Base-by-base conservation (phyloP, 1,284 basidiomycete genomes). In the Pterulicium gracile region DNA sequence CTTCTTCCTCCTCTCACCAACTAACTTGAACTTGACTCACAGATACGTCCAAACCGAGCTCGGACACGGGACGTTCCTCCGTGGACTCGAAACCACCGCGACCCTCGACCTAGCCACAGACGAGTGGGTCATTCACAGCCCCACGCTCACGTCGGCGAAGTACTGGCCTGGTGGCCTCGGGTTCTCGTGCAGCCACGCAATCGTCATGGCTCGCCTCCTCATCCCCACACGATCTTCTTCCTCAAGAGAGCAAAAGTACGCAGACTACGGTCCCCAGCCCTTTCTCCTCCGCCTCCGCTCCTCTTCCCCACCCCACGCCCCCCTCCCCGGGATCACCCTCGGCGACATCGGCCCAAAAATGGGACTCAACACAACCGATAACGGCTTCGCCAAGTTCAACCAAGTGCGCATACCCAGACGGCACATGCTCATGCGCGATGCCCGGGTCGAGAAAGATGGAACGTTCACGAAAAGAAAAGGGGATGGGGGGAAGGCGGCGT, bases 151-250 rank as follows among this genome's bases (percentile, higher is more conserved):
- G 3, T 54, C 56, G 7, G 55, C 53, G 7, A 56, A 58, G 22
- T 58, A 55, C 46, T 58, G 54, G 57, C 54, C 55, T 15, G 54
- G 52, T 3, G 54, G 55, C 3, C 46, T 58, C 1, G 56, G 55
- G 10, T 54, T 51, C 41, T 51, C 55, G 2, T 41, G 46, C 7
- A 50, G 55, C 12, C 55, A 58, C 44, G 56, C 56, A n/a, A 50
- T 58, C n/a, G 54, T 56, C 21, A 55, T 57, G 50, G 57, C 57
- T 2, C 50, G 50, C 14, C 42, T 56, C 7, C 39, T 57, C 23
- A 32, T 32, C 27, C 10, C 27, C 27, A 10, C 27, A 7, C n/a
- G n/a, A n/a, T n/a, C n/a, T n/a, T n/a, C n/a, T n/a, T n/a, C n/a
- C n/a, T n/a, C n/a, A n/a, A n/a, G n/a, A n/a, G n/a, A n/a, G n/a